These are phyloP conservation scores for Erythrophleum ivorense DNA, from an alignment of 331 rosid species.

Conservation along the genomic window DNA sequence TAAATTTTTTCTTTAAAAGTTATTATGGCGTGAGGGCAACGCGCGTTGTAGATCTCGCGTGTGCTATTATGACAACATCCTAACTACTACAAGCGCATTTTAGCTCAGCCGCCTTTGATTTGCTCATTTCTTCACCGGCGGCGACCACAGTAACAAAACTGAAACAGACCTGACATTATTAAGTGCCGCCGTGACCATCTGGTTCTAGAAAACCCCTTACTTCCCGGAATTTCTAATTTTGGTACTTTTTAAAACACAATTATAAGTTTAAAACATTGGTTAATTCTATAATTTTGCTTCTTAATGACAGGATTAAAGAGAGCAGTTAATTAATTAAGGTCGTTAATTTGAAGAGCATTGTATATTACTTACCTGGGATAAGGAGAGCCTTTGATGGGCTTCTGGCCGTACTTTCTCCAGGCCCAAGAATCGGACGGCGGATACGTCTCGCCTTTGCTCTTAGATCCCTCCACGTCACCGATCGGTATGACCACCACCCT, in stretches of 20 bases:
- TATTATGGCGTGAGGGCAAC: constrained; percentile 45
- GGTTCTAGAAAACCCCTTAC: neutral
- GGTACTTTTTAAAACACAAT: neutral
- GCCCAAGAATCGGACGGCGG: constrained; percentile 99
- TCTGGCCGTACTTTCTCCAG: constrained; percentile 97
- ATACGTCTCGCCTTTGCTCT: constrained; percentile 72
- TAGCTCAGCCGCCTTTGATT: constrained; percentile 60
- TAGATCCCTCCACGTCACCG: constrained; percentile 94
- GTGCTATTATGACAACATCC: constrained; percentile 27
- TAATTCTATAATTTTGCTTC: neutral
- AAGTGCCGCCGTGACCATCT: neutral
- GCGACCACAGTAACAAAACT: neutral
- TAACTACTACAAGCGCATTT: constrained; percentile 53
- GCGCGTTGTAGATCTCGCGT: constrained; percentile 49
- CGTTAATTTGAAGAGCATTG: neutral
- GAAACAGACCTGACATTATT: neutral
- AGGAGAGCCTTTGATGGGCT: constrained; percentile 95
- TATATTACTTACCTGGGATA: constrained; percentile 65
- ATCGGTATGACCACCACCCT: constrained; percentile 85
- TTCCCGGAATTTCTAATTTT: neutral
- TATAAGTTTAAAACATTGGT: neutral
- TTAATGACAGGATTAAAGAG: constrained; percentile 28
- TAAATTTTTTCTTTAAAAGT: neutral
- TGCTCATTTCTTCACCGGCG: constrained; percentile 28
- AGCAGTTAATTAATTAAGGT: constrained; percentile 15